Evolutionary conservation across 83 land plant species (phyloP).

Genomic region (Picea abies): DNA sequence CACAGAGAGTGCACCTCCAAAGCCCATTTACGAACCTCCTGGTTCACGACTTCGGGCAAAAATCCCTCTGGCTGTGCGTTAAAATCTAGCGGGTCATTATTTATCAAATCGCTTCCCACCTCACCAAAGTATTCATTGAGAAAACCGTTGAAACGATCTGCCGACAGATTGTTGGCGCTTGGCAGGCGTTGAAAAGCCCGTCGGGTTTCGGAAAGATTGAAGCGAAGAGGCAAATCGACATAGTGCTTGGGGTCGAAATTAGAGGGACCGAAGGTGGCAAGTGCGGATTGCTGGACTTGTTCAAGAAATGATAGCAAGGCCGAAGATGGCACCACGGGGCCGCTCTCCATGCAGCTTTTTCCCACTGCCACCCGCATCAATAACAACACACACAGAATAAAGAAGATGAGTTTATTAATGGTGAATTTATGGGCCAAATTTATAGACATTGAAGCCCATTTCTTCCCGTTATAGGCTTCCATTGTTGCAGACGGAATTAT

Average conservation of each 20-base stretch:
- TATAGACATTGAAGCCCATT: too few species aligned
- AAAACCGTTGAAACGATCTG: conserved; percentile 38
- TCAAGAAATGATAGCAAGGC: conserved; percentile 44
- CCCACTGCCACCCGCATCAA: too few species aligned
- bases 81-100: conserved; percentile 57
- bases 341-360: too few species aligned
- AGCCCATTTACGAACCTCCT: conserved; percentile 70
- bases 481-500: too few species aligned
- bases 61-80: conserved; percentile 59
- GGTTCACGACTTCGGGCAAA: conserved; percentile 65
- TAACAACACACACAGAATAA: too few species aligned
- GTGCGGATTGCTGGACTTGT: conserved; percentile 47
- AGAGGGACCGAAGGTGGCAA: conserved; percentile 34
- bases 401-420: too few species aligned
- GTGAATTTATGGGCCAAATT: too few species aligned
- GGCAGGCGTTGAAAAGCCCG: conserved; percentile 46
- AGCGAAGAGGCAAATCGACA: conserved; percentile 74
- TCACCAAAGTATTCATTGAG: conserved; percentile 44
- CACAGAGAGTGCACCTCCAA: conserved; percentile 84
- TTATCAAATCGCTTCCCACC: conserved; percentile 73
- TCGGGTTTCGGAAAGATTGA: conserved; percentile 30
- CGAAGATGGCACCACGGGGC: too few species aligned
- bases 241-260: conserved; percentile 86
- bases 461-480: too few species aligned
- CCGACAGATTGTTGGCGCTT: conserved; percentile 20